Percentiles rank a stretch among this genome's conserved stretches.
These are phyloP conservation scores for Tolypocladium endophyticum DNA, from an alignment of 2,329 filamentous ascomycete species.

Conservation along the genomic window DNA sequence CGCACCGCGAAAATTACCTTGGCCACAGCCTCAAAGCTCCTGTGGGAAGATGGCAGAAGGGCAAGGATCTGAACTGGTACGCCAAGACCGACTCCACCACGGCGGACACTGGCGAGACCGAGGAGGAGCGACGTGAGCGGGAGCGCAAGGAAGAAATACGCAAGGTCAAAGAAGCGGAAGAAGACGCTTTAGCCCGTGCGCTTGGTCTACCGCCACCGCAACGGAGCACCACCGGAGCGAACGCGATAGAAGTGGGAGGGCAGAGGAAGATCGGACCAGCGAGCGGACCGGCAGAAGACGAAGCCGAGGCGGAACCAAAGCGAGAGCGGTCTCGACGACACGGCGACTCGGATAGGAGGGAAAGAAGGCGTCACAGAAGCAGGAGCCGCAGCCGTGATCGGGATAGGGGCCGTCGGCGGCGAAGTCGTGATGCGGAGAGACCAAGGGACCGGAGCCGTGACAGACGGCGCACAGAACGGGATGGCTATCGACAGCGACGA, in stretches of 20 bases:
- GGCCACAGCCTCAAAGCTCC: conserved; percentile 88
- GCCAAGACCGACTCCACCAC: conserved; percentile 40
- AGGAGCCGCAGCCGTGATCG: conserved; percentile 17
- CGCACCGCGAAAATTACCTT: conserved; percentile 81
- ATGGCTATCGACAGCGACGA: conserved; percentile 4
- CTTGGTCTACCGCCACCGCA: conserved; percentile 66
- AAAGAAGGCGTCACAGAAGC: conserved; percentile 24
- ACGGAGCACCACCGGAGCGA: conserved; percentile 49
- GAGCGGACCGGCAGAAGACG: conserved; percentile 11
- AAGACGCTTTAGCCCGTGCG: conserved; percentile 77
- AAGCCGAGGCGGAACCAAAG: conserved; percentile 14
- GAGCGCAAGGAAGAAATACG: conserved; percentile 68
- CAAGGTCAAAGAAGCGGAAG: conserved; percentile 80
- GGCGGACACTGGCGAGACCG: conserved; percentile 40
- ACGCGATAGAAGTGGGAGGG: conserved; percentile 54
- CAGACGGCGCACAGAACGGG: conserved; percentile 1
- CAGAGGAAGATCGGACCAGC: conserved; percentile 23
- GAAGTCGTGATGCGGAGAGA: conserved; percentile 19
- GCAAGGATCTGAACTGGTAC: conserved; percentile 57
- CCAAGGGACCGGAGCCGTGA: conserved; percentile 8
- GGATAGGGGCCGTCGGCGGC: conserved; percentile 17
- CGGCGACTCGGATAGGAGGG: conserved; percentile 17
- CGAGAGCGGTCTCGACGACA: conserved; percentile 20
- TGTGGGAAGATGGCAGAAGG: conserved; percentile 84
- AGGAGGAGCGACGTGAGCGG: conserved; percentile 46